A percentile compares a stretch with the other conserved stretches of the same genome.
These are phyloP conservation scores for Corymbia citriodora DNA, from an alignment of 441 rosid genomes.

Conservation along the genomic window DNA sequence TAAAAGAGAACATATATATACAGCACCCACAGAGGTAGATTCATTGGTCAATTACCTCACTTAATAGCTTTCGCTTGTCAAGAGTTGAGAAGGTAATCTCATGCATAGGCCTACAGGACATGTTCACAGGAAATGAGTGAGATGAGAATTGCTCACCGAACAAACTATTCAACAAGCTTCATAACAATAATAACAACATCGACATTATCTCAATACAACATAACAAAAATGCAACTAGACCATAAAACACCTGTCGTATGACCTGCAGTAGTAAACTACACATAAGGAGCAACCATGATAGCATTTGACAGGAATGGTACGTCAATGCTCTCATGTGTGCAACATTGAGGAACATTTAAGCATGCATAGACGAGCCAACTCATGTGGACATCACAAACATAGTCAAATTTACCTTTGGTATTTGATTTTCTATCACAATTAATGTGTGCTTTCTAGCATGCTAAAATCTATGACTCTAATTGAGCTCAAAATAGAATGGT, in stretches of 20 bases:
- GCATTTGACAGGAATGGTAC: not conserved
- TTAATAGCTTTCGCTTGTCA: constrained; percentile 92
- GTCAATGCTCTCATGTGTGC: not conserved
- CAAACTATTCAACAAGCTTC: not conserved
- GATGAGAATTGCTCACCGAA: not conserved
- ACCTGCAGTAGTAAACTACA: not conserved
- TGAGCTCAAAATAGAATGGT: not conserved
- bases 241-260: not conserved
- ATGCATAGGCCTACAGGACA: constrained; percentile 75
- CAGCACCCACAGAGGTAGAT: not conserved
- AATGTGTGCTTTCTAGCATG: not conserved
- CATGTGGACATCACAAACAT: not conserved
- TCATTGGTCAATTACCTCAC: constrained; percentile 57
- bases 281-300: not conserved
- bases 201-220: not conserved
- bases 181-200: not conserved
- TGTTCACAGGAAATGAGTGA: not conserved
- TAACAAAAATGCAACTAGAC: not conserved
- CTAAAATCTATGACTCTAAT: not conserved
- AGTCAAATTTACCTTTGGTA: not conserved
- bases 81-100: constrained; percentile 95
- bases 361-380: not conserved
- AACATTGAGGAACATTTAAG: not conserved
- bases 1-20: not conserved
- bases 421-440: not conserved